Evolutionary conservation across 345 rosid species (phyloP).

Genomic region (Lepidium africanum): DNA sequence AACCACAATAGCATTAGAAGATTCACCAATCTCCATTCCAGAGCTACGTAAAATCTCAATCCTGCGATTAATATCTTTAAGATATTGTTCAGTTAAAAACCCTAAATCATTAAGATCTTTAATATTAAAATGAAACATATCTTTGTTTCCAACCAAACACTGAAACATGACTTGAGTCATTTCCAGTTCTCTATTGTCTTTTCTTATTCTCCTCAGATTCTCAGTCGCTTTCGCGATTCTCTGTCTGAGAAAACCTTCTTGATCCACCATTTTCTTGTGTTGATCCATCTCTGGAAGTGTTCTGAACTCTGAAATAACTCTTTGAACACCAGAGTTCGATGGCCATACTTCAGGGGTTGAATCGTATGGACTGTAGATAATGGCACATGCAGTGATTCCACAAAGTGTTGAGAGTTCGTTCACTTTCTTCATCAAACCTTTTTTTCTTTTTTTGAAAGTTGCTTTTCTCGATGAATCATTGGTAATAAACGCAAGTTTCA

Average conservation of each 20-base stretch:
- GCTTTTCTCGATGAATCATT: conserved; percentile 25
- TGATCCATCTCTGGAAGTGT: conserved; percentile 28
- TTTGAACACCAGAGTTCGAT: conserved; percentile 14
- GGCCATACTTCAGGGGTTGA: conserved; percentile 29
- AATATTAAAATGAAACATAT: conserved; percentile 4
- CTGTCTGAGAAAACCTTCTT: conserved; percentile 24
- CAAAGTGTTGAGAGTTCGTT: conserved; percentile 22
- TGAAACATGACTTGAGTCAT: conserved; percentile 34
- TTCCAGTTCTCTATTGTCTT: conserved; percentile 26
- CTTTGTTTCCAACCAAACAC: conserved; percentile 3
- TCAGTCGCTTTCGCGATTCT: conserved; percentile 18
- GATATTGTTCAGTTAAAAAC: conserved; percentile 20
- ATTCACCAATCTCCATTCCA: not conserved
- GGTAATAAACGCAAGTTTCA: conserved; percentile 23
- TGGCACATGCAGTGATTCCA: conserved; percentile 17
- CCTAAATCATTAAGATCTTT: conserved; percentile 31
- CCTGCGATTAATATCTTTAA: conserved; percentile 18
- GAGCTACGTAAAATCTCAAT: not conserved
- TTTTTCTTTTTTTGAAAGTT: conserved; percentile 24
- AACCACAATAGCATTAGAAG: not conserved
- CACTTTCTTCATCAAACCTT: conserved; percentile 27
- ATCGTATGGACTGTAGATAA: conserved; percentile 21
- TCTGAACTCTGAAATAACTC: conserved; percentile 13
- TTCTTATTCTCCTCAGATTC: conserved; percentile 9
- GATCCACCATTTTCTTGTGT: conserved; percentile 27